These are phyloP conservation scores for Pisolithus marmoratus DNA, from an alignment of 768 basidiomycete species.

Conservation along the genomic window DNA sequence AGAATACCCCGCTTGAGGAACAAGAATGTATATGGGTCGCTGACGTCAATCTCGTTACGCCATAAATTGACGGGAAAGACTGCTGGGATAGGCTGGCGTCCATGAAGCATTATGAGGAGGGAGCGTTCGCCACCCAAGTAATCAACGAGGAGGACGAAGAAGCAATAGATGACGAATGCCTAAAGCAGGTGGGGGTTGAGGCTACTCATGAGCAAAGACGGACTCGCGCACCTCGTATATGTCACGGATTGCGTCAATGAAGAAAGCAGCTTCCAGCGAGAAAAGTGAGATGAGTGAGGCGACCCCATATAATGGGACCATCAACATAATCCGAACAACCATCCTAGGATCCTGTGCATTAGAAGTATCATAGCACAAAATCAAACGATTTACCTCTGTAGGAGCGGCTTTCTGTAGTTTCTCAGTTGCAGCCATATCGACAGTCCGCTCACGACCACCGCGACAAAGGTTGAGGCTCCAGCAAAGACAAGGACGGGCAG, in stretches of 20 bases:
- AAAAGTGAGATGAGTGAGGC: constrained; percentile 90
- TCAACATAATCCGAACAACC: constrained; percentile 93
- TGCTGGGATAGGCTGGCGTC: constrained; percentile 81
- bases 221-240: constrained; percentile 77
- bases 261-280: constrained; percentile 91
- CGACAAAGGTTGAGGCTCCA: constrained; percentile 58
- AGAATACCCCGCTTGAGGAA: constrained; percentile 93
- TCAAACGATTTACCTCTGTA: constrained; percentile 55
- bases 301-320: constrained; percentile 92
- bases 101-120: constrained; percentile 86
- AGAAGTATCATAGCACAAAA: neutral
- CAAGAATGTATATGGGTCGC: constrained; percentile 91
- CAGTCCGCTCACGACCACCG: constrained; percentile 65
- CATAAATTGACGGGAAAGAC: constrained; percentile 85
- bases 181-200: constrained; percentile 20
- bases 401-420: constrained; percentile 76
- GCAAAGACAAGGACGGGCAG: constrained; percentile 53
- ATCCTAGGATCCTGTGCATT: constrained; percentile 41
- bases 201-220: neutral
- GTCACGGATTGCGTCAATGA: constrained; percentile 92
- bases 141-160: constrained; percentile 75
- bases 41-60: constrained; percentile 81
- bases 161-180: constrained; percentile 95
- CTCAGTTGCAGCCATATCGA: constrained; percentile 80
- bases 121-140: constrained; percentile 93